A percentile compares a stretch with the other conserved stretches of the same genome.
Evolutionary conservation across 1,284 basidiomycete genomes (phyloP).

Genomic region (Marasmius sp.): DNA sequence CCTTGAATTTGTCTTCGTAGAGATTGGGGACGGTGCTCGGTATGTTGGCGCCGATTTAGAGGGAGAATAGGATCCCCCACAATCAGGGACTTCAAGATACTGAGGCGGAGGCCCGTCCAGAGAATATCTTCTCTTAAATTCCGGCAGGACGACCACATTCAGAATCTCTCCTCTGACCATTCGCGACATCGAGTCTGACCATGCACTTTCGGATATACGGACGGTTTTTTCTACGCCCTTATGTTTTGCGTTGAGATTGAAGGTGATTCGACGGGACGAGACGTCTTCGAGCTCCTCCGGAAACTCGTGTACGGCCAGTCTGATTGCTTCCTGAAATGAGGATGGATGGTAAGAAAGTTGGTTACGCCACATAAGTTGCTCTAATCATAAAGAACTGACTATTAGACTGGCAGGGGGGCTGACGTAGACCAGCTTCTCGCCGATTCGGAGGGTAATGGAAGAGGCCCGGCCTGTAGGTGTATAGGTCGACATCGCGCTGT

Average conservation of each 20-base stretch:
- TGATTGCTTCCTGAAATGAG: slow-evolving; percentile 49
- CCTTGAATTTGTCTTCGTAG: not conserved
- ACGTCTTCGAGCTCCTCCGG: slow-evolving; percentile 41
- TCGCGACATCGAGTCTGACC: slow-evolving; percentile 43
- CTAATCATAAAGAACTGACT: slow-evolving; percentile 29
- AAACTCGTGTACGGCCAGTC: slow-evolving; percentile 48
- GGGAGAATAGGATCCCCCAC: not conserved
- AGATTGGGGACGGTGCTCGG: not conserved
- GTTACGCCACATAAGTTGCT: not conserved
- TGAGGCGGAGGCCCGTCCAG: not conserved
- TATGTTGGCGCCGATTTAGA: slow-evolving; percentile 1
- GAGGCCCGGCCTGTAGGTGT: slow-evolving; percentile 20
- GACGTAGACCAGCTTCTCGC: slow-evolving; percentile 52
- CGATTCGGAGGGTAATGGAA: slow-evolving; percentile 50
- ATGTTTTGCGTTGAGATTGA: slow-evolving; percentile 40
- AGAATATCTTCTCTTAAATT: not conserved
- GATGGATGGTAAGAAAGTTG: not conserved
- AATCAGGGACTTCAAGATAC: slow-evolving; percentile 7
- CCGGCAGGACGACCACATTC: slow-evolving; percentile 39
- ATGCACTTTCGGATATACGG: slow-evolving; percentile 57
- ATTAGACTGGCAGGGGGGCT: slow-evolving; percentile 44
- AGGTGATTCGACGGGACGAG: slow-evolving; percentile 41
- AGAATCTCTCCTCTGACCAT: slow-evolving; percentile 56
- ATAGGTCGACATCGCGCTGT: slow-evolving; percentile 19
- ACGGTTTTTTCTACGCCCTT: slow-evolving; percentile 34